Conservation (phyloP, 2,329 filamentous ascomycete species). For the Cladosporium sp. region DNA sequence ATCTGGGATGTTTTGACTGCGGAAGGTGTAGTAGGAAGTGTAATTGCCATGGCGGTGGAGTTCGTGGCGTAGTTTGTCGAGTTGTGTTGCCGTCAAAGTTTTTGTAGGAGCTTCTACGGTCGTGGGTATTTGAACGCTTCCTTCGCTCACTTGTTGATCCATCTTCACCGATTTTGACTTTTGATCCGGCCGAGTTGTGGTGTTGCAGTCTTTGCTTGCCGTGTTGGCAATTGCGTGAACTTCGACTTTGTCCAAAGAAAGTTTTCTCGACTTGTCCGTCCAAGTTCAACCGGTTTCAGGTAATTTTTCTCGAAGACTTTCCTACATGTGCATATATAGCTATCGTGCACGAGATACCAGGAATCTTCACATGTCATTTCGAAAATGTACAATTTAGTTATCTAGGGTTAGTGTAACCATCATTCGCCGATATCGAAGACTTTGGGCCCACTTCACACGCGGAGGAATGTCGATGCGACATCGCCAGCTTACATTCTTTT, state of each 20-base stretch:
- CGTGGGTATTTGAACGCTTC: neutral
- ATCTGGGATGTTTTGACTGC: constrained; percentile 4
- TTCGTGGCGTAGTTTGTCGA: constrained; percentile 4
- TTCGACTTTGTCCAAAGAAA: no score
- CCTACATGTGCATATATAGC: no score
- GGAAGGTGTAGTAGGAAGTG: constrained; percentile 10
- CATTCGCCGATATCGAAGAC: no score
- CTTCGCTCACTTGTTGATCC: neutral
- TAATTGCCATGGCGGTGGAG: constrained; percentile 4
- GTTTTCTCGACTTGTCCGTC: no score
- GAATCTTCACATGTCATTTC: neutral
- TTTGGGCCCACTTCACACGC: neutral
- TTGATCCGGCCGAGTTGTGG: neutral
- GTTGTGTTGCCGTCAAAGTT: neutral
- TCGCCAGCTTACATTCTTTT: neutral
- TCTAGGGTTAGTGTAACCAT: no score
- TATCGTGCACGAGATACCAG: neutral
- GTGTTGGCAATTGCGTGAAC: no score
- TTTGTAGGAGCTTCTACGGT: neutral
- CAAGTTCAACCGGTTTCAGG: no score
- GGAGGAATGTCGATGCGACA: no score
- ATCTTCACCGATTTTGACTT: neutral
- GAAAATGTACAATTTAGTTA: neutral
- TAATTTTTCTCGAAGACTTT: no score
- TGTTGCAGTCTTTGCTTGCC: neutral